phyloP scores from a whole-genome alignment of 192 early-diverging fungal species.

The Entomortierella lignicola region DNA sequence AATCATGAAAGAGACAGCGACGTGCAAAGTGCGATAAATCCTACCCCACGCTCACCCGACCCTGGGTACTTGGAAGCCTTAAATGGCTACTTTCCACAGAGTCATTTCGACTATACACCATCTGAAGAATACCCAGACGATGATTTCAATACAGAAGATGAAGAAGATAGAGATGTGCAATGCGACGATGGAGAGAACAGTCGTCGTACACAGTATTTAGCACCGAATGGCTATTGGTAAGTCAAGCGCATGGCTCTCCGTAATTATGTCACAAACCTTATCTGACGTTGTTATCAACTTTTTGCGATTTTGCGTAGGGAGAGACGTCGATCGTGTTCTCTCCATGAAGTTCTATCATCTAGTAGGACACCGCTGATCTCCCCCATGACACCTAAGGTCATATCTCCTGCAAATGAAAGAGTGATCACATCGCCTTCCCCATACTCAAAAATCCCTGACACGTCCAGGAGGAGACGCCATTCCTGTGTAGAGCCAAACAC shows the following conservation, averaged over 20 bases:
- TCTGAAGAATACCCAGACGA: not conserved
- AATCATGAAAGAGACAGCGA: not conserved
- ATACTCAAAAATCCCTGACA: not conserved
- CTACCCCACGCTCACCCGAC: constrained; percentile 7
- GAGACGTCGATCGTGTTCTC: constrained; percentile 20
- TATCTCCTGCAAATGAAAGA: constrained; percentile 5
- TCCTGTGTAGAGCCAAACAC: constrained; percentile 56
- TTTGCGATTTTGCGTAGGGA: not conserved
- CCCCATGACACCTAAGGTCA: constrained; percentile 1
- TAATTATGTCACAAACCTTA: not conserved
- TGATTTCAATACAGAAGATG: constrained; percentile 12
- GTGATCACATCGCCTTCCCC: constrained; percentile 24
- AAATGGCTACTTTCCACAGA: constrained; percentile 11
- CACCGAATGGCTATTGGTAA: not conserved
- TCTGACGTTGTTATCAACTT: not conserved
- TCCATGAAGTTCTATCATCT: constrained; percentile 6
- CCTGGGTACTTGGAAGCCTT: constrained; percentile 26
- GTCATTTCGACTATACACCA: not conserved
- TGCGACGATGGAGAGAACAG: not conserved
- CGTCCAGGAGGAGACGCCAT: constrained; percentile 49
- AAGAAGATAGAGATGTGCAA: not conserved
- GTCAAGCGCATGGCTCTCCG: not conserved
- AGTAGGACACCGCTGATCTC: constrained; percentile 10
- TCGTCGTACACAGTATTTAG: not conserved
- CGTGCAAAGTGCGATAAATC: not conserved